Percentiles rank a stretch among this genome's conserved stretches.
phyloP scores from a whole-genome alignment of 257 asterid species.

The Solanum sitiens region DNA sequence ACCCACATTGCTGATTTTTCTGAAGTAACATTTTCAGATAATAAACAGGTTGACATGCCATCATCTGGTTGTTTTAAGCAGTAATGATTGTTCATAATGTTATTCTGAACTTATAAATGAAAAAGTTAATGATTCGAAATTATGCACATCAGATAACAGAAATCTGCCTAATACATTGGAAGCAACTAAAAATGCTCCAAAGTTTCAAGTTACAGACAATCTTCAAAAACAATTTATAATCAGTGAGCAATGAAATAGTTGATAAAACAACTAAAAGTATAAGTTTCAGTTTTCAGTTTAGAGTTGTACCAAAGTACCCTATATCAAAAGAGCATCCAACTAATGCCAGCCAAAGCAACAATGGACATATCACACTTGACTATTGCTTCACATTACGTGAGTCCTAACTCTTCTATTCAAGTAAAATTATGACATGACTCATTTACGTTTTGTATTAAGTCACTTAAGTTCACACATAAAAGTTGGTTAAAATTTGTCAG shows the following conservation, averaged over 20 bases:
- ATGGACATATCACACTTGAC: not conserved
- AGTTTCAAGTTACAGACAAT: not conserved
- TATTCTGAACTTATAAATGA: not conserved
- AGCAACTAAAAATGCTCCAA: not conserved
- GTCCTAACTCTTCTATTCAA: not conserved
- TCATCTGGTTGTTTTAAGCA: not conserved
- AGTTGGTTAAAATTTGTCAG: not conserved
- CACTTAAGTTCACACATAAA: not conserved
- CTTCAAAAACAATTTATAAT: not conserved
- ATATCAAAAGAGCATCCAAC: not conserved
- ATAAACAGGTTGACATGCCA: not conserved
- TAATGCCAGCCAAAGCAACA: not conserved
- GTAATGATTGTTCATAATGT: not conserved
- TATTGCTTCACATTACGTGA: not conserved
- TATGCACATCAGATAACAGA: not conserved
- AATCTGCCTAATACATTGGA: not conserved
- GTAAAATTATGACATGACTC: not conserved
- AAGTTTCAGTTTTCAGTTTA: not conserved
- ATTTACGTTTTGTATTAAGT: not conserved
- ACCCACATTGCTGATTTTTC: not conserved
- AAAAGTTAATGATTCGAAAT: not conserved
- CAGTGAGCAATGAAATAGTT: not conserved
- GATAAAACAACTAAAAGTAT: not conserved
- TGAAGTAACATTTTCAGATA: not conserved
- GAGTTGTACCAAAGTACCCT: not conserved